Evolutionary conservation across 805 yeast genomes (phyloP).

Genomic region (Metschnikowia hibisci): DNA sequence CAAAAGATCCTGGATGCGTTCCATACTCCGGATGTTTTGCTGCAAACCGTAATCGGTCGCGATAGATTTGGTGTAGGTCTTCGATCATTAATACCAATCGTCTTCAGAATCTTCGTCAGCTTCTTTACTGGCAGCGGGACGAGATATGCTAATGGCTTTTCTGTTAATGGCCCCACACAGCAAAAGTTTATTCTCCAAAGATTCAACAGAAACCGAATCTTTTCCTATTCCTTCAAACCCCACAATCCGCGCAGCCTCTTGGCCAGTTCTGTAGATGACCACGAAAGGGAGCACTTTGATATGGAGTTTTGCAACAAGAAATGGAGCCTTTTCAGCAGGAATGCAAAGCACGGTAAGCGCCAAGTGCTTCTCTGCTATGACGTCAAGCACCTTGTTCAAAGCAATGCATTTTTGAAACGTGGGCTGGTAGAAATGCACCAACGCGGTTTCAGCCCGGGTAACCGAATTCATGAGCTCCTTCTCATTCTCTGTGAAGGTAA

Average conservation of each 20-base stretch:
- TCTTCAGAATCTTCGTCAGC: slow-evolving; percentile 32
- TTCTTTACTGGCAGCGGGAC: slow-evolving; percentile 14
- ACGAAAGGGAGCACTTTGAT: slow-evolving; percentile 73
- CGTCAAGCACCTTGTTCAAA: slow-evolving; percentile 46
- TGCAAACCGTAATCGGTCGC: neutral
- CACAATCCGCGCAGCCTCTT: slow-evolving; percentile 54
- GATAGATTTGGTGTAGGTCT: neutral
- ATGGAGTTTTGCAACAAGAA: slow-evolving; percentile 58
- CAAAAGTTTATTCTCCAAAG: slow-evolving; percentile 41
- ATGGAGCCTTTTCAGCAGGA: slow-evolving; percentile 65
- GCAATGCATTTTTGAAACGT: slow-evolving; percentile 55
- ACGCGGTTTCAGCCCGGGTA: slow-evolving; percentile 31
- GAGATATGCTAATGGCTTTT: slow-evolving; percentile 27
- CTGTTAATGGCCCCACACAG: slow-evolving; percentile 27
- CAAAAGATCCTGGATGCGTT: neutral
- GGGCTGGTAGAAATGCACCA: slow-evolving; percentile 62
- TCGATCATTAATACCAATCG: slow-evolving; percentile 11
- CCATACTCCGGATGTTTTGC: neutral
- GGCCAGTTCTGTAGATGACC: slow-evolving; percentile 55
- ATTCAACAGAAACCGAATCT: slow-evolving; percentile 42
- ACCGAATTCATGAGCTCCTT: slow-evolving; percentile 53
- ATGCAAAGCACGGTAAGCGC: slow-evolving; percentile 50
- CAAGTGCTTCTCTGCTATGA: slow-evolving; percentile 56
- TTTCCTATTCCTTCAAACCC: slow-evolving; percentile 64
- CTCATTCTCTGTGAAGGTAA: slow-evolving; percentile 43